These are phyloP conservation scores for Zygosaccharomyces rouxii DNA, from an alignment of 805 yeast species.

Conservation along the genomic window DNA sequence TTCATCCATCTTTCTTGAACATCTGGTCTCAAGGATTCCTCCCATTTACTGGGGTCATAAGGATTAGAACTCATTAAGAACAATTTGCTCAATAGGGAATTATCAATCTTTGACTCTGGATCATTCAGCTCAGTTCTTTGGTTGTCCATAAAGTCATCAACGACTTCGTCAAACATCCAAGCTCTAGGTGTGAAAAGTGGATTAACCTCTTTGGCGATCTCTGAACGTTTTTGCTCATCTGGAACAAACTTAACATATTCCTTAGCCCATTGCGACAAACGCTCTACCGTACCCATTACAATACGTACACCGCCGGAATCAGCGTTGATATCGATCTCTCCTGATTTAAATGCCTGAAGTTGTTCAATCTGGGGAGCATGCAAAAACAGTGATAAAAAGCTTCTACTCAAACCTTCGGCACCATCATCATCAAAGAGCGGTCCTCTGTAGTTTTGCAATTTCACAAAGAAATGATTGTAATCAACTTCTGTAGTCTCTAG, in stretches of 20 bases:
- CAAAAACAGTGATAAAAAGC: slow-evolving; percentile 21
- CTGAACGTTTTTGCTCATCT: slow-evolving; percentile 35
- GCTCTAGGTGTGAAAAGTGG: slow-evolving; percentile 81
- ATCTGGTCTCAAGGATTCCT: slow-evolving; percentile 47
- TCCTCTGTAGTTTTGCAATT: slow-evolving; percentile 48
- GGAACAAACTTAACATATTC: slow-evolving; percentile 43
- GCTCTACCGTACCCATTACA: slow-evolving; percentile 39
- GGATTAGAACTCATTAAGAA: slow-evolving; percentile 73
- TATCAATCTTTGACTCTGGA: slow-evolving; percentile 19
- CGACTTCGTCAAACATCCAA: slow-evolving; percentile 84
- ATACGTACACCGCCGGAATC: slow-evolving; percentile 36
- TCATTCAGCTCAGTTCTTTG: slow-evolving; percentile 42
- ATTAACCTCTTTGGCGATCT: slow-evolving; percentile 47
- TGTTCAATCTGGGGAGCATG: slow-evolving; percentile 16
- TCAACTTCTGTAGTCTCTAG: slow-evolving; percentile 63
- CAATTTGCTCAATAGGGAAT: slow-evolving; percentile 52
- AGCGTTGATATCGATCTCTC: slow-evolving; percentile 25
- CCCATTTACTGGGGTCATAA: slow-evolving; percentile 64
- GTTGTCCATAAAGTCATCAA: slow-evolving; percentile 50
- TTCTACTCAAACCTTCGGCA: slow-evolving; percentile 20
- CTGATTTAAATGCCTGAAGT: slow-evolving; percentile 25
- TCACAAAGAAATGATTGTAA: slow-evolving; percentile 72
- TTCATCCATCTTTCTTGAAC: slow-evolving; percentile 49
- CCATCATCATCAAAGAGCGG: slow-evolving; percentile 31
- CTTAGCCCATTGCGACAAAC: slow-evolving; percentile 49